Evolutionary conservation across 1,139 yeast species (phyloP).

Genomic region (Debaryomyces singareniensis): DNA sequence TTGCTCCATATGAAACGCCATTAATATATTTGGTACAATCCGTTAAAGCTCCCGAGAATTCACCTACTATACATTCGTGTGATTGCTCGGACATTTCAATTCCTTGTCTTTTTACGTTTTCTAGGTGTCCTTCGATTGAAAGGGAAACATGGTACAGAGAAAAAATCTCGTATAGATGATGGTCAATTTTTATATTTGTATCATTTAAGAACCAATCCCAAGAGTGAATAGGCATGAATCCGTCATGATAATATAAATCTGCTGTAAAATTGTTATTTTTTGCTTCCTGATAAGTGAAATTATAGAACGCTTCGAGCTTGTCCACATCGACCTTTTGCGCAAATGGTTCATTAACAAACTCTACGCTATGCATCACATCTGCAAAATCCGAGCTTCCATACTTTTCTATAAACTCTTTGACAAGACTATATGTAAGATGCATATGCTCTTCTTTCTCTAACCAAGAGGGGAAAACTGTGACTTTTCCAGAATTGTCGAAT

Average conservation of each 20-base stretch:
- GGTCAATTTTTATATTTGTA: constrained; percentile 14
- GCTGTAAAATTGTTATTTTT: constrained; percentile 7
- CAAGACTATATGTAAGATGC: constrained; percentile 11
- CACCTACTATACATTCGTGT: constrained; percentile 18
- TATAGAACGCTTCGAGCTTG: constrained; percentile 12
- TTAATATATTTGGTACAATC: constrained; percentile 22
- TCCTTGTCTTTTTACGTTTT: constrained; percentile 11
- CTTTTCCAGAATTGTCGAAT: constrained; percentile 20
- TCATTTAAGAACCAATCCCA: constrained; percentile 15
- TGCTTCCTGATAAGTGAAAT: constrained; percentile 8
- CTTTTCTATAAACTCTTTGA: constrained; percentile 14
- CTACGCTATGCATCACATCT: constrained; percentile 12
- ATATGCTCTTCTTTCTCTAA: constrained; percentile 11
- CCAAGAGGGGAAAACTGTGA: constrained; percentile 9
- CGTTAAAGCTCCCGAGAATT: constrained; percentile 21
- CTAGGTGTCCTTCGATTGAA: constrained; percentile 11
- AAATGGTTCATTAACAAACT: constrained; percentile 20
- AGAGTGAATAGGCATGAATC: constrained; percentile 14
- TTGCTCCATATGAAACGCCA: constrained; percentile 19
- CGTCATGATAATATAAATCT: constrained; percentile 17
- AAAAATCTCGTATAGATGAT: constrained; percentile 20
- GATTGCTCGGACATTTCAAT: constrained; percentile 10
- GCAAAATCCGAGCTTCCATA: constrained; percentile 10
- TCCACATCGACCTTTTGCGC: constrained; percentile 11
- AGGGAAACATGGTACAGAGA: constrained; percentile 13